phyloP scores from a whole-genome alignment of 495 filamentous ascomycete species.

The Neohortaea acidophila region DNA sequence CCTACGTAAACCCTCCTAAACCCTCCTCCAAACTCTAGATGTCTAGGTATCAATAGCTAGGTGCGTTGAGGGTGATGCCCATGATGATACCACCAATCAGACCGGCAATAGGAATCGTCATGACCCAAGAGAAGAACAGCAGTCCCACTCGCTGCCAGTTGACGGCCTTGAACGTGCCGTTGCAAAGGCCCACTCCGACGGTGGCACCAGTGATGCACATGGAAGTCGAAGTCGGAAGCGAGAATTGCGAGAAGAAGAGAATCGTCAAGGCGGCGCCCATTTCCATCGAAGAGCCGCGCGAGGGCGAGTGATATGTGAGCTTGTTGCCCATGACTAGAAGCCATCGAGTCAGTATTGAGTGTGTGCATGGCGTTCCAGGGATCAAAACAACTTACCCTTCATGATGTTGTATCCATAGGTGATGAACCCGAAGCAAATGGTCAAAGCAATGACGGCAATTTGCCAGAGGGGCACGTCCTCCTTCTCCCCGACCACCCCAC shows the following conservation, averaged over 20 bases:
- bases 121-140: slow-evolving; percentile 41
- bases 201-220: slow-evolving; percentile 28
- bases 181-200: slow-evolving; percentile 27
- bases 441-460: slow-evolving; percentile 41
- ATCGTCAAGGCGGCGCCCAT: slow-evolving; percentile 52
- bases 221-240: slow-evolving; percentile 35
- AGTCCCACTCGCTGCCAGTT: slow-evolving; percentile 48
- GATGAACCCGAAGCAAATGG: slow-evolving; percentile 33
- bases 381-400: background rate
- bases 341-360: no score
- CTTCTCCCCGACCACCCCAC: slow-evolving; percentile 31
- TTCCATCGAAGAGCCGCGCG: slow-evolving; percentile 48
- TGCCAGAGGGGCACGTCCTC: slow-evolving; percentile 51
- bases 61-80: slow-evolving; percentile 41
- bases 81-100: slow-evolving; percentile 44
- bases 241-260: slow-evolving; percentile 45
- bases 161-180: slow-evolving; percentile 36
- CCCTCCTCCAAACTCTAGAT: no score
- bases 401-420: slow-evolving; percentile 58
- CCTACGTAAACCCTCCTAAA: no score
- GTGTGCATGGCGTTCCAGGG: no score
- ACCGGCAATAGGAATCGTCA: slow-evolving; percentile 48
- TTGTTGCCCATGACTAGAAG: slow-evolving; percentile 57
- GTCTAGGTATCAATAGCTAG: no score
- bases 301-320: slow-evolving; percentile 51